Evolutionary conservation across 2,329 filamentous ascomycete species (phyloP).

Genomic region (Cordyceps militaris): DNA sequence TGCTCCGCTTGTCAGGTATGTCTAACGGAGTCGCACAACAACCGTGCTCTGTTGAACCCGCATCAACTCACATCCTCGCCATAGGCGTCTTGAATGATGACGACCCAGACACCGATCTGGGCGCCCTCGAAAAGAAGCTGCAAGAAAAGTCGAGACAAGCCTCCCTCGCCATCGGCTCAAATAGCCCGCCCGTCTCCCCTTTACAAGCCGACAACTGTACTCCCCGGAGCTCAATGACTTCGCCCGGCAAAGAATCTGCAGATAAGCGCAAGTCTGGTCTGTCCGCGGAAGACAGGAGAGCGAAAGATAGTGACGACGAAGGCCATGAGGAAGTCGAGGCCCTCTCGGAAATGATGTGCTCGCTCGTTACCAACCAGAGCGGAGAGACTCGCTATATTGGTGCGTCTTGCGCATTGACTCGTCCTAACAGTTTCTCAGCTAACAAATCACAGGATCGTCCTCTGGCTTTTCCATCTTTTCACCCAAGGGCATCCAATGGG

Average conservation of each 20-base stretch:
- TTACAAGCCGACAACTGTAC: conserved; percentile 39
- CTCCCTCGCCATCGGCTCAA: conserved; percentile 39
- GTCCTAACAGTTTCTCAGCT: neutral
- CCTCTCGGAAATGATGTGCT: conserved; percentile 98
- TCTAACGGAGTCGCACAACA: neutral
- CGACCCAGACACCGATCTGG: conserved; percentile 79
- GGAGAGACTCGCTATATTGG: conserved; percentile 96
- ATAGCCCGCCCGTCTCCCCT: conserved; percentile 41
- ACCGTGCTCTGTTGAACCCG: neutral
- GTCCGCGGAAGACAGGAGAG: conserved; percentile 17
- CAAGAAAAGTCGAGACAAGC: conserved; percentile 50
- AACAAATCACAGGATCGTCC: conserved; percentile 64
- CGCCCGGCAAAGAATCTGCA: conserved; percentile 37
- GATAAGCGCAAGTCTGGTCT: conserved; percentile 23
- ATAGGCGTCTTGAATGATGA: conserved; percentile 73
- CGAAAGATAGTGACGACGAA: conserved; percentile 24
- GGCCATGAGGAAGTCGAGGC: conserved; percentile 60
- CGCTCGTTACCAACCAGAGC: conserved; percentile 85
- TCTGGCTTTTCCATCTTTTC: conserved; percentile 99
- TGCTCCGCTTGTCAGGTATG: conserved; percentile 72
- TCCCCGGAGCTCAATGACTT: conserved; percentile 48
- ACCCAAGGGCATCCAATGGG: conserved; percentile 96
- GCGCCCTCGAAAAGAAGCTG: conserved; percentile 73
- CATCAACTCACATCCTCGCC: neutral
- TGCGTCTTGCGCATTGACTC: conserved; percentile 32